Evolutionary conservation across 75 land plant species (phyloP).

Genomic region (Pseudotsuga menziesii): DNA sequence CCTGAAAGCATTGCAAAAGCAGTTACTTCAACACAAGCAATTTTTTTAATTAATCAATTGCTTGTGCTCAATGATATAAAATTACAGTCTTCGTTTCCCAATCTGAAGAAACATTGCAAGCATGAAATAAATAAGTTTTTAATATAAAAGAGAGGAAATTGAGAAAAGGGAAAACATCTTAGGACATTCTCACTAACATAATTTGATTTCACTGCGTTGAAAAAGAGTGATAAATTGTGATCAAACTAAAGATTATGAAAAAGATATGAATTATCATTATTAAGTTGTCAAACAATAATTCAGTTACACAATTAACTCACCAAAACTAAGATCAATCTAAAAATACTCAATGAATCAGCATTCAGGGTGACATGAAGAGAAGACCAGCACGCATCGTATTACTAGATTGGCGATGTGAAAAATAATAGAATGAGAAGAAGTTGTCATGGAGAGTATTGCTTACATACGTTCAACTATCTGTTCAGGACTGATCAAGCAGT

Average conservation of each 20-base stretch:
- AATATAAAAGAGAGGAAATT: neutral
- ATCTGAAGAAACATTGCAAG: neutral
- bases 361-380: no score
- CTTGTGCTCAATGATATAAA: neutral
- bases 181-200: neutral
- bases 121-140: no score
- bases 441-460: constrained; percentile 3
- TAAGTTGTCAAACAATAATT: no score
- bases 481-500: constrained; percentile 37
- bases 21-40: neutral
- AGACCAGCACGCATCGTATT: no score
- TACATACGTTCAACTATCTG: constrained; percentile 51
- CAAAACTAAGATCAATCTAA: neutral
- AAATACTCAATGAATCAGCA: neutral
- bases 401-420: no score
- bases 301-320: neutral
- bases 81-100: neutral
- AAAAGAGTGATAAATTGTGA: no score
- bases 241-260: no score
- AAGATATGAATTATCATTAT: neutral
- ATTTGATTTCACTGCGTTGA: neutral
- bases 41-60: neutral
- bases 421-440: neutral
- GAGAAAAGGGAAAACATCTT: neutral
- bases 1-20: constrained; percentile 17